Evolutionary conservation across 2,329 filamentous ascomycete species (phyloP).

Genomic region (Penicillium sp.): DNA sequence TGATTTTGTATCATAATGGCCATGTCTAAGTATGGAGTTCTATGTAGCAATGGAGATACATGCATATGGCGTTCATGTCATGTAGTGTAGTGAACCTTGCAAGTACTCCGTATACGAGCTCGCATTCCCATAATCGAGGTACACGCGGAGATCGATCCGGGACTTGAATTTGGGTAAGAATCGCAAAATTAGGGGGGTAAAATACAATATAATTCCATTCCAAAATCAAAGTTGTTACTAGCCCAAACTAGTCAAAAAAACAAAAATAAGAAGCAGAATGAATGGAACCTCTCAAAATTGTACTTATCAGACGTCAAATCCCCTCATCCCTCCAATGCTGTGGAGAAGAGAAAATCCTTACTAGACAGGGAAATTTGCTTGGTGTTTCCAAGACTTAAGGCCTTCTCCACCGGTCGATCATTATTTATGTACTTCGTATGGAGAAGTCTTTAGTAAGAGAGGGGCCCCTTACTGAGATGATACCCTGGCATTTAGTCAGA

Average conservation of each 20-base stretch:
- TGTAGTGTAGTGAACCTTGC: background rate
- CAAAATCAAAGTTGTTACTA: background rate
- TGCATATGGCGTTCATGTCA: background rate
- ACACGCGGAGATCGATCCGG: background rate
- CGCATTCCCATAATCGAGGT: background rate
- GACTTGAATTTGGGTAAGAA: background rate
- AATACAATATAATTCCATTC: background rate
- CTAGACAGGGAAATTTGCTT: background rate
- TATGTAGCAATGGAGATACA: background rate
- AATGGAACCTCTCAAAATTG: background rate
- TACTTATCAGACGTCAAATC: background rate
- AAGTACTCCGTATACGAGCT: background rate
- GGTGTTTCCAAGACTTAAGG: background rate
- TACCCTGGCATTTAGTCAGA: background rate
- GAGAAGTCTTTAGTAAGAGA: background rate
- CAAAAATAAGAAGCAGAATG: background rate
- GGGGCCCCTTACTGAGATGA: background rate
- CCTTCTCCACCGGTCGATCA: conserved; percentile 1
- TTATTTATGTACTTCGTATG: background rate
- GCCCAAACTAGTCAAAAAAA: background rate
- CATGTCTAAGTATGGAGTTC: background rate
- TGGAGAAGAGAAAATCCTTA: background rate
- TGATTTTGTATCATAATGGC: background rate
- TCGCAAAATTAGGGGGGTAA: background rate
- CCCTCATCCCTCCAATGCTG: background rate